phyloP scores from a whole-genome alignment of 2,329 filamentous ascomycete species.

The Nigrograna mackinnonii region DNA sequence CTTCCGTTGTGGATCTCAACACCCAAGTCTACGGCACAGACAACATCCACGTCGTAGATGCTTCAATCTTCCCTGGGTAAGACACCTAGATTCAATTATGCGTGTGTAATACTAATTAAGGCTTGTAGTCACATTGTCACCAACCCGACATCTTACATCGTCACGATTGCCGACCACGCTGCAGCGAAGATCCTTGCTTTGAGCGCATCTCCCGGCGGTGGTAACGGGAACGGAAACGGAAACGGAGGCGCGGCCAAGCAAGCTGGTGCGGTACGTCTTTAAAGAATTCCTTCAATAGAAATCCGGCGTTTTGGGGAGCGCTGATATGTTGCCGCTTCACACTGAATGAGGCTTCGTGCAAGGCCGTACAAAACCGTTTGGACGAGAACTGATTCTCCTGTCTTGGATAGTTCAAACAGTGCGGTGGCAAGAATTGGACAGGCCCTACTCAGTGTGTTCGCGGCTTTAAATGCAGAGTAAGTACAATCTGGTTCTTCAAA shows the following conservation, averaged over 20 bases:
- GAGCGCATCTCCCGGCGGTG: conserved; percentile 1
- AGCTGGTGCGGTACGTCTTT: conserved; percentile 16
- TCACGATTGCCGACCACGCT: conserved; percentile 39
- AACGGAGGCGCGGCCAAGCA: conserved; percentile 2
- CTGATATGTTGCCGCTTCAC: conserved; percentile 5
- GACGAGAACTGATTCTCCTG: conserved; percentile 6
- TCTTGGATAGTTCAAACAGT: conserved; percentile 17
- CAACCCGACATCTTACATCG: conserved; percentile 44
- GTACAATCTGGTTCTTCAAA: neutral
- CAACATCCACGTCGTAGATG: conserved; percentile 53
- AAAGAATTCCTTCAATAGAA: conserved; percentile 8
- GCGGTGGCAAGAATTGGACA: conserved; percentile 18
- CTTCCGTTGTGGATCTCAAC: conserved; percentile 54
- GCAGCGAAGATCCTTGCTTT: conserved; percentile 42
- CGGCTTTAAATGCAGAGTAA: conserved; percentile 20
- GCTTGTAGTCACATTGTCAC: conserved; percentile 32
- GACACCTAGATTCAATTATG: conserved; percentile 1
- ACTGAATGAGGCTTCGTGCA: conserved; percentile 1
- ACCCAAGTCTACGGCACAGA: conserved; percentile 53
- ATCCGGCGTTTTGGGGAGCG: conserved; percentile 3
- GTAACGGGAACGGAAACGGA: neutral
- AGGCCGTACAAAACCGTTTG: neutral
- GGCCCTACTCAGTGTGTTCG: conserved; percentile 18
- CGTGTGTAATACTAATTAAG: conserved; percentile 12
- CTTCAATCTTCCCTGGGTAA: conserved; percentile 50